Conservation (phyloP, 345 rosid genomes). For the Eucalyptus sp. region DNA sequence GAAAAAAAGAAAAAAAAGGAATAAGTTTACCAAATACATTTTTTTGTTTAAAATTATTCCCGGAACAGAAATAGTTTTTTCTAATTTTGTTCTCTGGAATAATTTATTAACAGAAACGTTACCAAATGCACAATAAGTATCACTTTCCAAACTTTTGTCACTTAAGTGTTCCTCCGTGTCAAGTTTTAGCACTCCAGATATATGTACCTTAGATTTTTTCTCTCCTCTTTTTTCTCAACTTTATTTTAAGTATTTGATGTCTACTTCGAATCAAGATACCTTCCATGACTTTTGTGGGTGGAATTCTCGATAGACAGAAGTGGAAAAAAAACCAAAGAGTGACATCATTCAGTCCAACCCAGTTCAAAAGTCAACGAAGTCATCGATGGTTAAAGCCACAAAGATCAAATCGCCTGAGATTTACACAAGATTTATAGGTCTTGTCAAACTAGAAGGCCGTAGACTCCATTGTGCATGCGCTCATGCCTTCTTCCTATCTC, state of each 20-base stretch:
- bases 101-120: no score
- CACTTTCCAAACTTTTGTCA: no score
- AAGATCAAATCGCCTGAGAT: background rate
- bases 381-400: background rate
- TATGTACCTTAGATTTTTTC: background rate
- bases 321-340: background rate
- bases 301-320: background rate
- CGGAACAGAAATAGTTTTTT: no score
- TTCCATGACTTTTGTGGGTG: background rate
- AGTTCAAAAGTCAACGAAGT: background rate
- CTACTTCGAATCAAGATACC: background rate
- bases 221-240: background rate
- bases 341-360: background rate
- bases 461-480: background rate
- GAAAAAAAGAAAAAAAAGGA: no score
- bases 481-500: background rate
- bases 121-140: no score
- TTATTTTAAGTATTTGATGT: background rate
- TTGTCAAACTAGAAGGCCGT: background rate
- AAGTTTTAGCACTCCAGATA: no score
- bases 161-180: no score
- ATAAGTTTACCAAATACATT: no score
- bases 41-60: no score
- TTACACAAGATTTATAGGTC: background rate
- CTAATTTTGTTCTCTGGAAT: no score